Base-by-base conservation (phyloP, 345 rosid genomes). In the Arabis hirsuta region DNA sequence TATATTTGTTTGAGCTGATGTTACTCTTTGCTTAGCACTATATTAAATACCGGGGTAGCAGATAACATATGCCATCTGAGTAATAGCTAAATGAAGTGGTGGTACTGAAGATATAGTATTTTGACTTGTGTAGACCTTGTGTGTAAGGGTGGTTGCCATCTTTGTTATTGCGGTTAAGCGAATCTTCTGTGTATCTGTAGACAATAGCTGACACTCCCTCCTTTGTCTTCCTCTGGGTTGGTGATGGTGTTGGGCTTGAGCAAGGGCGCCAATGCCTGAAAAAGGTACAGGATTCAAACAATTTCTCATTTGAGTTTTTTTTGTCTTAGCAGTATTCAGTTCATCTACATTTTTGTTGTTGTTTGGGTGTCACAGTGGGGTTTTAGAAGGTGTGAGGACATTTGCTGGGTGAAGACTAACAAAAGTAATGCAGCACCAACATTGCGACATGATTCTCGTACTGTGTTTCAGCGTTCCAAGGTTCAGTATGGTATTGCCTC, bases 381-480 rank as follows among this genome's bases (percentile, higher is more conserved):
- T 57, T 95, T 90, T 64, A 82, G 99, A 72, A 92, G 99, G 80
- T 95, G 99, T 66, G 98, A 95, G 66, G 99, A 95, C 81, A 95
- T 95, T 55, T 95, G 99, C 60, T 95, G 99, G 99, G 99, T 95
- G 74, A 95, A 95, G 81, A 95, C 99, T 45, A 95, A 95, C 85
- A 95, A 95, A 81, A 81, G 74, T n/a, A 92, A 81, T 82, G 91
- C 98, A 76, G 87, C 94, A 73, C 91, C 97, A 47, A 93, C 96
- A 22, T 82, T 95, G 78, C 87, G 94, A 20, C 99, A 95, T 80
- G 99, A 92, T 85, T 86, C 97, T 61, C 94, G 86, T 53, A 92
- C 99, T 39, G 78, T 95, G 78, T 90, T 92, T 83, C 99, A 95
- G 84, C 99, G 91, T 82, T 91, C 99, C 53, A 95, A 95, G 94